These are phyloP conservation scores for Myxozyma neotropica DNA, from an alignment of 805 yeast species.

Conservation along the genomic window DNA sequence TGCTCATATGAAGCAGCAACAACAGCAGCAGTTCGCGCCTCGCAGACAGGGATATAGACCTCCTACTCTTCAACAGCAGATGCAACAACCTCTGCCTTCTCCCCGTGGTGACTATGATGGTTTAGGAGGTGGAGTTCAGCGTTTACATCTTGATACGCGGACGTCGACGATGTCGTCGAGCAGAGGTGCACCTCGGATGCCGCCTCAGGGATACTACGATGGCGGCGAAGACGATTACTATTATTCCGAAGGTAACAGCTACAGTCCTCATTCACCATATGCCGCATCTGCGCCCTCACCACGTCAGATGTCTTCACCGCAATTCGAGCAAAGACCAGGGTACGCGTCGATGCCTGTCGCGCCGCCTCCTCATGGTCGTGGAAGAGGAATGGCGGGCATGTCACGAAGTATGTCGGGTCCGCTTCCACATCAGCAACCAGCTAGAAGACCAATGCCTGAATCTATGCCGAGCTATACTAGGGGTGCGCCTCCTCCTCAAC, in stretches of 20 bases:
- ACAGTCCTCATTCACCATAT: no score
- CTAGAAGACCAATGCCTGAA: not conserved
- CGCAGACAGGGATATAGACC: conserved; percentile 4
- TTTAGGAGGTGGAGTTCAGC: conserved; percentile 12
- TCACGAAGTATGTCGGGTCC: conserved; percentile 11
- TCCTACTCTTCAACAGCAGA: conserved; percentile 15
- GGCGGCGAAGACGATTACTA: conserved; percentile 18
- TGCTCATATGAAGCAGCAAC: conserved; percentile 12
- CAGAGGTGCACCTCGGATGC: not conserved
- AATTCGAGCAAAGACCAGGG: conserved; percentile 4
- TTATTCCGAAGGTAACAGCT: not conserved
- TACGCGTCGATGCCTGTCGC: conserved; percentile 5
- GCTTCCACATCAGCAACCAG: not conserved
- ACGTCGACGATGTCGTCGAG: not conserved
- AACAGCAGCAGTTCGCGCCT: conserved; percentile 4
- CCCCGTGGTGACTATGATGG: conserved; percentile 10
- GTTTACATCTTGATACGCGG: conserved; percentile 8
- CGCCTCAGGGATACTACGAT: conserved; percentile 4
- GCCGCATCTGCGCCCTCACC: not conserved
- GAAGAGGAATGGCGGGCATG: conserved; percentile 8
- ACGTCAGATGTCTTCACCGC: conserved; percentile 4
- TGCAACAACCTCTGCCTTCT: not conserved
- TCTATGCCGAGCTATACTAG: not conserved
- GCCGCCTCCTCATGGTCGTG: conserved; percentile 16
- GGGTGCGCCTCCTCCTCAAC: not conserved